Conservation (phyloP, 768 basidiomycete species). For the Phylloporus sp. region DNA sequence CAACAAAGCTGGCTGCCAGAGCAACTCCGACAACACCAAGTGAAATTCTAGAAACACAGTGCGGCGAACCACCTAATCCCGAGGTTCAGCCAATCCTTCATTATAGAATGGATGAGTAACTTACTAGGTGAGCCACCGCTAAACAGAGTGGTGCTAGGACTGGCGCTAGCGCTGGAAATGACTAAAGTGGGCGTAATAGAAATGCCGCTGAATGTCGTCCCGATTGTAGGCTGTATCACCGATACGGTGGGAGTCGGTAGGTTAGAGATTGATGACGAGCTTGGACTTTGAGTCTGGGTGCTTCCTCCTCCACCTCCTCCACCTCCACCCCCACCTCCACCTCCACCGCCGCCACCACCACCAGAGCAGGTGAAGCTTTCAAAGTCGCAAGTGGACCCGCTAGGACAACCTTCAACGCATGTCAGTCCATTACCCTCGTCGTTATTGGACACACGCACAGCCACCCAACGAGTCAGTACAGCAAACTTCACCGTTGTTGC, state of each 20-base stretch:
- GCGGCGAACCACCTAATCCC: constrained; percentile 6
- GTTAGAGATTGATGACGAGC: not conserved
- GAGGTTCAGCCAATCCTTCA: not conserved
- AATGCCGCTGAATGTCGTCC: not conserved
- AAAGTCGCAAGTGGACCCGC: constrained; percentile 6
- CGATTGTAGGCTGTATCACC: not conserved
- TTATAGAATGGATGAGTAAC: not conserved
- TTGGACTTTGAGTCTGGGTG: too few species aligned
- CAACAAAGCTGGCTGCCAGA: not conserved
- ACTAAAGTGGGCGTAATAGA: not conserved
- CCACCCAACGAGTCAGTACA: constrained; percentile 14
- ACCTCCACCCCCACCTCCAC: not conserved
- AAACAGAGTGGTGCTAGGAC: not conserved
- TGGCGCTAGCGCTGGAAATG: not conserved
- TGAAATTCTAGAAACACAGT: not conserved
- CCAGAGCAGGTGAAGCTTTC: constrained; percentile 3
- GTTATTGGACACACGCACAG: constrained; percentile 12
- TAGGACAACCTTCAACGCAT: constrained; percentile 14
- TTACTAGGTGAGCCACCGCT: not conserved
- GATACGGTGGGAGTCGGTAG: not conserved
- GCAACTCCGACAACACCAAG: constrained; percentile 5
- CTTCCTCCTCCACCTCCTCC: too few species aligned
- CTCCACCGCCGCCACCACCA: constrained; percentile 3
- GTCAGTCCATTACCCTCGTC: not conserved
- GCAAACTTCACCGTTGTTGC: too few species aligned